phyloP scores from a whole-genome alignment of 2,329 filamentous ascomycete species.

The Fusarium pininemorale region DNA sequence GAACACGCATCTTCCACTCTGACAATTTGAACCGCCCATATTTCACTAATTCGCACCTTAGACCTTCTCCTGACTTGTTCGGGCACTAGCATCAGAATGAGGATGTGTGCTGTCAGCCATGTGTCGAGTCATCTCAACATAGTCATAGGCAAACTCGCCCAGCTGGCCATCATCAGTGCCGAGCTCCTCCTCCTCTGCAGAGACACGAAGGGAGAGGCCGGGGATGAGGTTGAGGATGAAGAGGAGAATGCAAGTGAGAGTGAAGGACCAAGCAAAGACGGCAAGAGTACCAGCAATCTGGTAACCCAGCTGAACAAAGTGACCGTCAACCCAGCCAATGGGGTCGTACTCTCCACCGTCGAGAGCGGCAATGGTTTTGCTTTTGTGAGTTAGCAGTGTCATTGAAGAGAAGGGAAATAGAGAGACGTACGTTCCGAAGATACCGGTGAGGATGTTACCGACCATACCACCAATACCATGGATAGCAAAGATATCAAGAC shows the following conservation, averaged over 20 bases:
- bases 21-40: background rate
- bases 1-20: background rate
- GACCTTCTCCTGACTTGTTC: conserved; percentile 46
- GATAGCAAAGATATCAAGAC: conserved; percentile 90
- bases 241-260: conserved; percentile 73
- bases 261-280: conserved; percentile 72
- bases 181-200: conserved; percentile 73
- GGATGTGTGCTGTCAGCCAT: conserved; percentile 55
- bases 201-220: conserved; percentile 73
- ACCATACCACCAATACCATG: conserved; percentile 86
- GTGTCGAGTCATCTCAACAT: conserved; percentile 76
- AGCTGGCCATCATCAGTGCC: conserved; percentile 79
- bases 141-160: conserved; percentile 86
- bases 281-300: conserved; percentile 75
- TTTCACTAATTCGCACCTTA: background rate
- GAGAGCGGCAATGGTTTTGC: conserved; percentile 76
- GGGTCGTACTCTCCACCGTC: conserved; percentile 69
- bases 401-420: too few relatives aligned
- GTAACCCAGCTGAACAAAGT: conserved; percentile 76
- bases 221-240: conserved; percentile 77
- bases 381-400: conserved; percentile 43
- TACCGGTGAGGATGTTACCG: conserved; percentile 80
- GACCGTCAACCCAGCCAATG: conserved; percentile 76
- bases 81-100: conserved; percentile 35
- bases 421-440: conserved; percentile 73